Conservation (phyloP, 2,329 filamentous ascomycete genomes). For the Paraphoma chrysanthemicola region DNA sequence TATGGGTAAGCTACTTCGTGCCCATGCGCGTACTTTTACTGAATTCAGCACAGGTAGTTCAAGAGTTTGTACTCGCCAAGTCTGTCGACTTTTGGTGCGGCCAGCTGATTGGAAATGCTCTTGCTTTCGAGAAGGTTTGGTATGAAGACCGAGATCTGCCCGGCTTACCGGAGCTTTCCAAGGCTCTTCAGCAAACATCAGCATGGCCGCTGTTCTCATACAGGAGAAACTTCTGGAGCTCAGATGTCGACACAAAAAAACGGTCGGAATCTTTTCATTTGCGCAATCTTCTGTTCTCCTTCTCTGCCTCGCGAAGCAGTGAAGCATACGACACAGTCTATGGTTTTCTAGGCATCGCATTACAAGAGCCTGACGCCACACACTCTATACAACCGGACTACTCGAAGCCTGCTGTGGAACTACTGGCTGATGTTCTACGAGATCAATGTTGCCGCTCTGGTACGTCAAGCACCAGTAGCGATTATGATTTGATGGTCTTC, state of each 20-base stretch:
- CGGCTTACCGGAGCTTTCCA: background rate
- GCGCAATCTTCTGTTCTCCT: slow-evolving; percentile 17
- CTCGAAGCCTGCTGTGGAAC: no score
- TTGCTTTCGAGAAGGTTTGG: slow-evolving; percentile 16
- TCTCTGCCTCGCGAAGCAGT: slow-evolving; percentile 13
- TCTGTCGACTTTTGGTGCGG: slow-evolving; percentile 1
- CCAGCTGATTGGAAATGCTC: background rate
- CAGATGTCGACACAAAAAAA: slow-evolving; percentile 9
- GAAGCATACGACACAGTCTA: slow-evolving; percentile 18
- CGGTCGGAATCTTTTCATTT: slow-evolving; percentile 13
- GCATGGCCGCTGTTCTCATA: slow-evolving; percentile 18
- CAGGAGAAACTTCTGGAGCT: slow-evolving; percentile 13
- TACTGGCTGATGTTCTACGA: no score
- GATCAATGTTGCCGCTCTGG: no score
- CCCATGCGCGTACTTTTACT: background rate
- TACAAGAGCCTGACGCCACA: slow-evolving; percentile 1
- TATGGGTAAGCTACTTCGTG: slow-evolving; percentile 1
- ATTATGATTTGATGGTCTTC: no score
- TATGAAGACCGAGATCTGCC: background rate
- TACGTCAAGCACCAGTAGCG: no score
- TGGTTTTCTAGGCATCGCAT: slow-evolving; percentile 18
- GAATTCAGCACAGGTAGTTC: background rate
- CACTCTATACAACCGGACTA: background rate
- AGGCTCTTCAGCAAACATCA: slow-evolving; percentile 1
- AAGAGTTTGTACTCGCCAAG: slow-evolving; percentile 8